These are phyloP conservation scores for Excoecaria agallocha DNA, from an alignment of 345 rosid genomes.

Conservation along the genomic window DNA sequence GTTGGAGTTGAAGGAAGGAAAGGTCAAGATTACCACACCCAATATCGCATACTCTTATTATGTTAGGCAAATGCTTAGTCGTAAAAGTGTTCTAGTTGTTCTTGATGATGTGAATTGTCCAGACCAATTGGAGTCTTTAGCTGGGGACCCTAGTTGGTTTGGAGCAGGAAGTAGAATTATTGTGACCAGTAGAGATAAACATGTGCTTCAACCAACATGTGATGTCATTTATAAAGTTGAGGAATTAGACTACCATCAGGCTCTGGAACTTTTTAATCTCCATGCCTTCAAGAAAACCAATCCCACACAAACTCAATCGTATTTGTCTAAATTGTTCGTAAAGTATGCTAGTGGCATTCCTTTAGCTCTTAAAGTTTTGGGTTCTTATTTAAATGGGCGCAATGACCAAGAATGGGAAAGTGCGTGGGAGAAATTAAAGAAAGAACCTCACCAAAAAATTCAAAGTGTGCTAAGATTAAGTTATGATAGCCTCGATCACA, in stretches of 20 bases:
- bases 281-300: slow-evolving; percentile 4
- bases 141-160: neutral
- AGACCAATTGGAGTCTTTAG: slow-evolving; percentile 6
- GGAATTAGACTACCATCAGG: neutral
- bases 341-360: slow-evolving; percentile 6
- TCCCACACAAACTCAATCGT: neutral
- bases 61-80: neutral
- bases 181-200: slow-evolving; percentile 17
- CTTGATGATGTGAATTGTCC: slow-evolving; percentile 1
- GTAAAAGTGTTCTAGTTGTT: slow-evolving; percentile 1
- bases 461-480: slow-evolving; percentile 3
- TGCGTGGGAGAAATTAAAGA: neutral
- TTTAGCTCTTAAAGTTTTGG: slow-evolving; percentile 12
- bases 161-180: slow-evolving; percentile 15
- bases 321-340: neutral
- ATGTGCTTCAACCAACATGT: slow-evolving; percentile 5
- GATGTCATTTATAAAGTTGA: slow-evolving; percentile 6
- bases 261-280: neutral
- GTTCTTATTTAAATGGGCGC: neutral
- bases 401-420: neutral
- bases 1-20: neutral
- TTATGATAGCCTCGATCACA: slow-evolving; percentile 7
- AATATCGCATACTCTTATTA: neutral
- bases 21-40: neutral
- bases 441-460: neutral